Evolutionary conservation across 2,329 filamentous ascomycete species (phyloP), one percentile per base, ranked within the genome.

Genomic region (Beauveria rudraprayagi): DNA sequence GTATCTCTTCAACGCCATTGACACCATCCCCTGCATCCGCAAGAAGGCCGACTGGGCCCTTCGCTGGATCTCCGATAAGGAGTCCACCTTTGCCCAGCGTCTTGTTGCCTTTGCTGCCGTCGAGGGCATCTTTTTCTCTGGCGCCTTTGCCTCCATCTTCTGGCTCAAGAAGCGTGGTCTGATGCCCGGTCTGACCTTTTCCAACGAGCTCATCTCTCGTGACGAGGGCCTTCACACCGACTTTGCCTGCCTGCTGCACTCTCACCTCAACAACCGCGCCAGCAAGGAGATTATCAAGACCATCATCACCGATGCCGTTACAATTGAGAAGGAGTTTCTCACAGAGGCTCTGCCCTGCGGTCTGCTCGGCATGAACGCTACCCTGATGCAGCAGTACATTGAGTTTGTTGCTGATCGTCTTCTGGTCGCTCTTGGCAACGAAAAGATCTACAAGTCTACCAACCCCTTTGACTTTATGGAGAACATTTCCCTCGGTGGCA

Each of bases 381-480:
- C 83, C 67, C 84, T 99, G 68, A 99, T 99, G 94, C 95, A 95
- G 84, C 93, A 97, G 80, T 99, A 99, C 83, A 99, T 99, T 68
- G 94, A 99, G 85, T 99, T 99, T 70, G 94, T 99, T 54, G 94
- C 94, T 66, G 94, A 99, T 76, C 90, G 94, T 69, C 88, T 99
- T 41, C 85, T 99, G 41, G 81, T 97, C 62, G 88, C 94, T 37
- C 89, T 99, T 52, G 94, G 94, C 71, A 97, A 97, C 77, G 84
- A 90, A 70, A 97, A 97, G 83, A 83, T 90, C 70, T 99, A 96
- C 86, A 90, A 94, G 73, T 82, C 89, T 28, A 85, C 88, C 75
- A 99, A 99, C 81, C 94, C 94, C 74, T 99, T 99, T 75, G 94
- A 99, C 83, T 99, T 99, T 78, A 99, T 99, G 94, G 94, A 99